phyloP scores from a whole-genome alignment of 345 rosid genomes.

The rapeseed (Brassica napus) region DNA sequence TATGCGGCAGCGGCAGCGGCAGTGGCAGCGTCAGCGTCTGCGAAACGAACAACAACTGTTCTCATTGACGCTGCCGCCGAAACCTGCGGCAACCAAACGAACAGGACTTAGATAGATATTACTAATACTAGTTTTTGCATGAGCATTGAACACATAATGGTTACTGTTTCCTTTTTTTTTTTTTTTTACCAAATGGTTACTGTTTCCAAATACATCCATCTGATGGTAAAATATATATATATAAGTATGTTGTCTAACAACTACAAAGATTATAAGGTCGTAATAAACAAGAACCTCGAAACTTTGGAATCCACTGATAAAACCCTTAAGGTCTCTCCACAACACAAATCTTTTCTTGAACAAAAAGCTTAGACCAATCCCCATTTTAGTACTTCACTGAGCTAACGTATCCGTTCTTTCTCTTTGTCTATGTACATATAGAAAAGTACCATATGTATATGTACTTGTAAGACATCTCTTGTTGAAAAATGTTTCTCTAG shows the following conservation, averaged over 20 bases:
- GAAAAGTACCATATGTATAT: constrained; percentile 19
- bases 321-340: neutral
- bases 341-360: constrained; percentile 1
- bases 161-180: neutral
- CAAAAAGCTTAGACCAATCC: constrained; percentile 2
- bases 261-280: neutral
- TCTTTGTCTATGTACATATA: constrained; percentile 25
- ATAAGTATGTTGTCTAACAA: neutral
- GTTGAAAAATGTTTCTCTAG: constrained; percentile 17
- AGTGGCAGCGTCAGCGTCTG: too few species aligned
- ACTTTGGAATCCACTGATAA: neutral
- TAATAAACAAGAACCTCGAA: constrained; percentile 8
- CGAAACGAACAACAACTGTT: too few species aligned
- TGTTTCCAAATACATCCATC: neutral
- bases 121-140: too few species aligned
- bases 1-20: too few species aligned
- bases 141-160: neutral
- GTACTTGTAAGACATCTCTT: neutral
- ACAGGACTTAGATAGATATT: too few species aligned
- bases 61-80: too few species aligned
- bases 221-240: neutral
- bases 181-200: too few species aligned
- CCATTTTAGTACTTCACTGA: constrained; percentile 2
- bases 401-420: neutral
- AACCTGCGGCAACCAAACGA: too few species aligned